Conservation (phyloP, 2,329 filamentous ascomycete species). For the Phialophora macrospora region DNA sequence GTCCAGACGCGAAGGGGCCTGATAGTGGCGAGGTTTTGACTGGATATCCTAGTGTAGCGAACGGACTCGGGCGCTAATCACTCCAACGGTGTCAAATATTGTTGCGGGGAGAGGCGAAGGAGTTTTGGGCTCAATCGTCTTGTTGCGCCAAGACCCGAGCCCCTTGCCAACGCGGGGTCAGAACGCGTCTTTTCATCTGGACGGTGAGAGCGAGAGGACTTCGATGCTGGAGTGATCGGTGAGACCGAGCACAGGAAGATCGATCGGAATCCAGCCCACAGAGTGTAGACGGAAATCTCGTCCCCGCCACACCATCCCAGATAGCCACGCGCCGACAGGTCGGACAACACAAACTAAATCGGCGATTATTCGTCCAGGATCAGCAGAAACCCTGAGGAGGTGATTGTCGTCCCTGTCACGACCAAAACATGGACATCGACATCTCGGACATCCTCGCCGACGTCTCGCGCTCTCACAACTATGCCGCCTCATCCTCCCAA, state of each 20-base stretch:
- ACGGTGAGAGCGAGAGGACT: neutral
- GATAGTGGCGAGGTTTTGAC: too few species aligned
- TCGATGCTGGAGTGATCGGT: too few species aligned
- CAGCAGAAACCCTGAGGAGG: neutral
- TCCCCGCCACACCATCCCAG: neutral
- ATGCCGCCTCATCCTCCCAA: slow-evolving; percentile 9
- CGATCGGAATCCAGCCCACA: neutral
- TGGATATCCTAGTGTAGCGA: too few species aligned
- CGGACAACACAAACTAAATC: neutral
- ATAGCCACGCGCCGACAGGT: neutral
- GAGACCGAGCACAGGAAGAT: neutral
- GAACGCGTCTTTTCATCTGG: neutral
- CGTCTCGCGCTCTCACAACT: slow-evolving; percentile 44
- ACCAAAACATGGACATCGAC: slow-evolving; percentile 36
- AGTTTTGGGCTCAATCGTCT: too few species aligned
- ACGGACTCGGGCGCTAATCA: too few species aligned
- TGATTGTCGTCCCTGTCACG: neutral
- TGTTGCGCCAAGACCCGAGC: neutral
- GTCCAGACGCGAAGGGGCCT: too few species aligned
- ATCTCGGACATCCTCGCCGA: slow-evolving; percentile 55
- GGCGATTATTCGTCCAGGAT: neutral
- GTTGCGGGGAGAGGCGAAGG: too few species aligned
- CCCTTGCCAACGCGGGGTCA: neutral
- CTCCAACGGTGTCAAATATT: too few species aligned
- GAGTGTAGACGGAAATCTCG: neutral